phyloP scores from a whole-genome alignment of 2,329 filamentous ascomycete species.

The Pseudogymnoascus sp. region DNA sequence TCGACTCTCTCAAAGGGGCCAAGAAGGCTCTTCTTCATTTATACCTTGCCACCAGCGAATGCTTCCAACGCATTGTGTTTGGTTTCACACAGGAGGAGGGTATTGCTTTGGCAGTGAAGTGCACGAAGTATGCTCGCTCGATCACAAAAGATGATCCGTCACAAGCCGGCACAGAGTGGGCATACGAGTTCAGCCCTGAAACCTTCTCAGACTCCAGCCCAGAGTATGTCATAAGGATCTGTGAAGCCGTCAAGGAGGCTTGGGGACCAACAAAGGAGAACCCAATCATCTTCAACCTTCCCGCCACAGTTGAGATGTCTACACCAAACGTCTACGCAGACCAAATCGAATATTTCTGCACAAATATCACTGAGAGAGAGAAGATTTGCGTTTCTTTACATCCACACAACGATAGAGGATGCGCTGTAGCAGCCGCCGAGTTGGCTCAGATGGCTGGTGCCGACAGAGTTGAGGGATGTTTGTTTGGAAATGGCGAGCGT shows the following conservation, averaged over 20 bases:
- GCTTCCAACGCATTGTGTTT: conserved; percentile 89
- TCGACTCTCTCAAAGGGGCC: conserved; percentile 77
- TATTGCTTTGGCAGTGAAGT: conserved; percentile 73
- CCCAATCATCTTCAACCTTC: conserved; percentile 93
- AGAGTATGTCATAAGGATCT: conserved; percentile 75
- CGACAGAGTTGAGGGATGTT: conserved; percentile 84
- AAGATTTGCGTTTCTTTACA: conserved; percentile 86
- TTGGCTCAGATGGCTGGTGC: conserved; percentile 94
- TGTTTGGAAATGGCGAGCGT: conserved; percentile 91
- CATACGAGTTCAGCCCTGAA: conserved; percentile 78
- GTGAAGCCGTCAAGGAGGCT: conserved; percentile 86
- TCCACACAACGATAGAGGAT: conserved; percentile 90
- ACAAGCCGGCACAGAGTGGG: conserved; percentile 55
- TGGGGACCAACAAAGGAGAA: conserved; percentile 76
- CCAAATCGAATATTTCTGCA: conserved; percentile 92
- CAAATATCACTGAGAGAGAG: conserved; percentile 72
- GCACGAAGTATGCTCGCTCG: conserved; percentile 75
- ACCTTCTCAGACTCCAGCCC: conserved; percentile 84
- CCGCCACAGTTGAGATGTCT: conserved; percentile 89
- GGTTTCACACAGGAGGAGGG: conserved; percentile 75
- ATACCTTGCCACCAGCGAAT: conserved; percentile 92
- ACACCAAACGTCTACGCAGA: conserved; percentile 96
- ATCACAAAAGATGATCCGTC: conserved; percentile 74
- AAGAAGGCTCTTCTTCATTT: conserved; percentile 95
- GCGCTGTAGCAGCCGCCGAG: conserved; percentile 81